phyloP scores from a whole-genome alignment of 73 alveolate species.

The Paramecium caudatum region DNA sequence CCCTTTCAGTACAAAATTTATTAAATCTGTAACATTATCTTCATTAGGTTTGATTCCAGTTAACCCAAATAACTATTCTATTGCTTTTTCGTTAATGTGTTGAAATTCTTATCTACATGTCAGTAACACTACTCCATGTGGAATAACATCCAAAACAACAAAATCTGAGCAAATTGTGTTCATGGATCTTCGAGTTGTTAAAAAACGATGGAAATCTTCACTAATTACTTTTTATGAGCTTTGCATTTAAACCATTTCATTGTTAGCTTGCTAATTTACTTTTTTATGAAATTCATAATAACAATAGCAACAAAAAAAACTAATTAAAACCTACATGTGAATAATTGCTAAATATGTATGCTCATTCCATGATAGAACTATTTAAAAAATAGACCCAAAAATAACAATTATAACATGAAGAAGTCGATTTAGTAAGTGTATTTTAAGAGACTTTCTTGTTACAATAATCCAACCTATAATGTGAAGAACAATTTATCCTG shows the following conservation, averaged over 20 bases:
- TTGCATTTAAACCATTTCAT: background rate
- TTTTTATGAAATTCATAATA: background rate
- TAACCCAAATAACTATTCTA: background rate
- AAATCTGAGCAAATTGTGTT: slow-evolving; percentile 25
- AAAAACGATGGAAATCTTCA: slow-evolving; percentile 40
- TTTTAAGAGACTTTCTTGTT: background rate
- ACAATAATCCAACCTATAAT: slow-evolving; percentile 20
- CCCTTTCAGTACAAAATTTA: slow-evolving; percentile 45
- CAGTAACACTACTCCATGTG: slow-evolving; percentile 11
- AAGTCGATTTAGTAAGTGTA: background rate
- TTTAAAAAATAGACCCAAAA: background rate
- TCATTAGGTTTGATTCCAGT: slow-evolving; percentile 43
- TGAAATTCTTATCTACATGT: slow-evolving; percentile 32
- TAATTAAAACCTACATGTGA: slow-evolving; percentile 1
- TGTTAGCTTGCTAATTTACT: slow-evolving; percentile 29
- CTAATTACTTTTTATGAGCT: slow-evolving; percentile 32
- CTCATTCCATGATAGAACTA: background rate
- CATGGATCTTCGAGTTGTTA: slow-evolving; percentile 39
- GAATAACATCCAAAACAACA: slow-evolving; percentile 37
- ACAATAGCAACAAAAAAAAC: slow-evolving; percentile 9
- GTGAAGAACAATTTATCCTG: background rate
- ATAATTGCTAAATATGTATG: background rate
- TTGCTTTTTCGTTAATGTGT: slow-evolving; percentile 23
- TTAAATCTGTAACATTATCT: slow-evolving; percentile 17
- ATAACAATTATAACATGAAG: background rate